Conservation (phyloP, 2,329 filamentous ascomycete genomes). For the Cordyceps farinosa region DNA sequence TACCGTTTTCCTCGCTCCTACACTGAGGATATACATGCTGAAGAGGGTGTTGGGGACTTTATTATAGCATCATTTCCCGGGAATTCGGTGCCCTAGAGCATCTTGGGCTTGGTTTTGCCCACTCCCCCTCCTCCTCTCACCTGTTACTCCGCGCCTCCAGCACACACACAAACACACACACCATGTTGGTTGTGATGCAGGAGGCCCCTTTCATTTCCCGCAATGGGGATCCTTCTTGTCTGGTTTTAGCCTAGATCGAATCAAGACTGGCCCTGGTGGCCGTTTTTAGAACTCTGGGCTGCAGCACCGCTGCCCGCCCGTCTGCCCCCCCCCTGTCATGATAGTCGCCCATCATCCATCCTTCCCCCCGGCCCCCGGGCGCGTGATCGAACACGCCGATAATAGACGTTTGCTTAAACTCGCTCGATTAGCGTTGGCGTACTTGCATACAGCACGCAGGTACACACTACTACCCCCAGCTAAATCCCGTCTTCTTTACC, state of each 20-base stretch:
- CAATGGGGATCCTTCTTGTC: too few species aligned
- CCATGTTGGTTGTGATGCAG: neutral
- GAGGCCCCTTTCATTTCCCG: conserved; percentile 17
- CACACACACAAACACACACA: neutral
- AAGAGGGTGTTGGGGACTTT: neutral
- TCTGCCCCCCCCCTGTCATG: too few species aligned
- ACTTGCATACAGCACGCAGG: neutral
- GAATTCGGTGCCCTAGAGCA: neutral
- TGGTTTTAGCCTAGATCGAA: neutral
- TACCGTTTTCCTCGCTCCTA: neutral
- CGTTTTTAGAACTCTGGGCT: neutral
- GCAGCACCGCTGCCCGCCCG: neutral
- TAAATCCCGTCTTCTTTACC: neutral
- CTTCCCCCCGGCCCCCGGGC: neutral
- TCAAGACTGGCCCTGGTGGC: neutral
- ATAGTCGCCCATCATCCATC: too few species aligned
- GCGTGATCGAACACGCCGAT: conserved; percentile 12
- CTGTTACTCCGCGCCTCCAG: neutral
- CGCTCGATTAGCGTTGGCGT: too few species aligned
- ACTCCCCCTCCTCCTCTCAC: neutral
- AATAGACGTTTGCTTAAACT: neutral
- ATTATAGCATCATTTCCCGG: neutral
- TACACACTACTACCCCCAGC: neutral
- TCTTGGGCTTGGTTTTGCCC: neutral
- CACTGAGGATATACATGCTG: neutral